Base-by-base conservation (phyloP, 1,284 basidiomycete genomes). In the Sanghuangporus weigelae region DNA sequence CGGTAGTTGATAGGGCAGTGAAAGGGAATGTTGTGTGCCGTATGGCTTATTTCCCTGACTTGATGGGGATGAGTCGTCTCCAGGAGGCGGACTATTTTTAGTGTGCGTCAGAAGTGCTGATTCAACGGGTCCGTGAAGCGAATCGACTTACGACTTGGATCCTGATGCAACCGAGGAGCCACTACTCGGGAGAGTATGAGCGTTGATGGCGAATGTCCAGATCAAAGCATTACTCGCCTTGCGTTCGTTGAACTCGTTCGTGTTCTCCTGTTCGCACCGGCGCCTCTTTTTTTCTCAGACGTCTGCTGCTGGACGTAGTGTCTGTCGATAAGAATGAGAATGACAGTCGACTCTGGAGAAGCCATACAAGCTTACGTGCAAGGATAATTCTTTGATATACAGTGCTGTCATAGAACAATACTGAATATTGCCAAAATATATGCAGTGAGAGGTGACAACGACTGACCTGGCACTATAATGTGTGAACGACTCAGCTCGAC, bases 261-360 rank as follows among this genome's bases (percentile, higher is more conserved):
- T 23, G 88, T 85, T 72, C 87, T 80, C 67, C 88, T 82, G 67
- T 76, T 78, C 50, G 81, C 72, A 42, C 70, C 71, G 23, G 81
- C 76, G 65, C 76, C 78, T 65, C 90, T 86, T 73, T 91, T 91
- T 79, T 90, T 90, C 77, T 91, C 88, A 72, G 82, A 87, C 3
- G 90, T 92, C 26, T 87, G 89, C 74, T 91, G 89, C 71, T 92
- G 90, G 40, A 92, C 87, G 71, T 77, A 85, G 71, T 92, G 87
- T 66, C 90, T 91, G 71, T 60, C 46, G 40, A 57, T 57, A 36
- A 26, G 66, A 55, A 67, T 68, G 70, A 42, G 38, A 14, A 46
- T 19, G 44, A 46, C 16, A n/a, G 16, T 14, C 4, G 16, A n/a
- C 21, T 16, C 10, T 19, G n/a, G 6, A 3, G 7, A 2, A 7